Conservation (phyloP, 2,329 filamentous ascomycete species). For the Aphanocladium album region DNA sequence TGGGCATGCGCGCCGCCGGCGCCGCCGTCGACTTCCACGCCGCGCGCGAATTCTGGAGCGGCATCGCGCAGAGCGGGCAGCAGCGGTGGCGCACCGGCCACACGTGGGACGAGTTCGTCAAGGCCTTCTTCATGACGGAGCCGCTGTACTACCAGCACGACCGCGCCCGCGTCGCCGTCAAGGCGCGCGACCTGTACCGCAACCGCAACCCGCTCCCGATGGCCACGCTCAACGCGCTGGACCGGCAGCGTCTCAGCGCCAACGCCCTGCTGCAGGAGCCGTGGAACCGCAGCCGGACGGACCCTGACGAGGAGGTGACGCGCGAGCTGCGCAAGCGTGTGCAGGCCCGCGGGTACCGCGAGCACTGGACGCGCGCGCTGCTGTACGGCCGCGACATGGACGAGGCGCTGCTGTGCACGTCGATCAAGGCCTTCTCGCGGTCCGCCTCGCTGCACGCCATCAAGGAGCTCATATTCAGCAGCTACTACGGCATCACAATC, state of each 20-base stretch:
- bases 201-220: constrained; percentile 14
- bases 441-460: constrained; percentile 30
- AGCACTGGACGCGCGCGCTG: constrained; percentile 25
- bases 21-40: constrained; percentile 34
- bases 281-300: constrained; percentile 25
- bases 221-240: constrained; percentile 22
- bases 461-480: constrained; percentile 27
- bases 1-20: constrained; percentile 43
- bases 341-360: constrained; percentile 21
- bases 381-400: constrained; percentile 26
- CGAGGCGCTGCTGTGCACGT: constrained; percentile 36
- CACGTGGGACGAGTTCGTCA: constrained; percentile 42
- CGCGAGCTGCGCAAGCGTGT: constrained; percentile 24
- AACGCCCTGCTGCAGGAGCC: constrained; percentile 24
- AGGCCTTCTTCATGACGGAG: constrained; percentile 42
- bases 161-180: constrained; percentile 33
- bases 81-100: constrained; percentile 26
- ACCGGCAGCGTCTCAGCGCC: constrained; percentile 25
- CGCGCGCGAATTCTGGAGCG: constrained; percentile 31
- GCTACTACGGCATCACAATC: constrained; percentile 27
- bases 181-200: constrained; percentile 34
- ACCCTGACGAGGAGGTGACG: constrained; percentile 22
- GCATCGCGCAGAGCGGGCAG: constrained; percentile 24
- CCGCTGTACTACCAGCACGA: constrained; percentile 43
- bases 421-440: constrained; percentile 39